Conservation (phyloP, 176 grass and related monocot genomes). For the Triticum dicoccoides region DNA sequence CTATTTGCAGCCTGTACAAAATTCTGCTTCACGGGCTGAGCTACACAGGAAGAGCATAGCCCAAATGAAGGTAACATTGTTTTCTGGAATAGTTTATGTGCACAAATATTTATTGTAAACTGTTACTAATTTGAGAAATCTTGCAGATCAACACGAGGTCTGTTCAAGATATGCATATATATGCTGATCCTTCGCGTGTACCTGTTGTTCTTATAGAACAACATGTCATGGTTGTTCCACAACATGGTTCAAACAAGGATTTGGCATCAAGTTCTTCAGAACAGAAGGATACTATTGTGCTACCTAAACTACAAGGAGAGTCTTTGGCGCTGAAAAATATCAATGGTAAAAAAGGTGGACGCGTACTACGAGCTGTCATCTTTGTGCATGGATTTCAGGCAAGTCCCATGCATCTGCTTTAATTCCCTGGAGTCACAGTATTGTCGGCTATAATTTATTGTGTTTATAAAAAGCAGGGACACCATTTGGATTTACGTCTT, state of each 20-base stretch:
- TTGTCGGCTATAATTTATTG: slow-evolving; percentile 17
- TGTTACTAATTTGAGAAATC: slow-evolving; percentile 25
- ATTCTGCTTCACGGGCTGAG: slow-evolving; percentile 70
- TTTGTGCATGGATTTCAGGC: slow-evolving; percentile 99
- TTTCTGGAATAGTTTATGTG: slow-evolving; percentile 19
- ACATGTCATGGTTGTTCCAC: slow-evolving; percentile 89
- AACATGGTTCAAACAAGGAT: slow-evolving; percentile 63
- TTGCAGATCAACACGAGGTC: slow-evolving; percentile 78
- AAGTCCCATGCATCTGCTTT: slow-evolving; percentile 16
- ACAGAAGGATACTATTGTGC: slow-evolving; percentile 58
- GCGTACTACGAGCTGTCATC: slow-evolving; percentile 70
- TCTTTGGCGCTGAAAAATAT: slow-evolving; percentile 34
- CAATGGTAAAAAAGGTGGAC: slow-evolving; percentile 58
- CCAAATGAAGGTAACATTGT: slow-evolving; percentile 77
- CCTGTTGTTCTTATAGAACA: slow-evolving; percentile 97
- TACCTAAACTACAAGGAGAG: slow-evolving; percentile 55
- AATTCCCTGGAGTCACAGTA: slow-evolving; percentile 17
- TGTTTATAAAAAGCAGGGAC: slow-evolving; percentile 53
- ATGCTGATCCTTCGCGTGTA: slow-evolving; percentile 77
- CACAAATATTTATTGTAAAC: background rate
- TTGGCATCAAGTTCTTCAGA: slow-evolving; percentile 39
- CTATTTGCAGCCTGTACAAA: slow-evolving; percentile 61
- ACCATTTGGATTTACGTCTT: slow-evolving; percentile 95
- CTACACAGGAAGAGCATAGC: slow-evolving; percentile 93
- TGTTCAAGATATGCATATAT: slow-evolving; percentile 98